A percentile compares a stretch with the other conserved stretches of the same genome.
Conservation (phyloP, 768 basidiomycete species). For the Rhodotorula babjevae region DNA sequence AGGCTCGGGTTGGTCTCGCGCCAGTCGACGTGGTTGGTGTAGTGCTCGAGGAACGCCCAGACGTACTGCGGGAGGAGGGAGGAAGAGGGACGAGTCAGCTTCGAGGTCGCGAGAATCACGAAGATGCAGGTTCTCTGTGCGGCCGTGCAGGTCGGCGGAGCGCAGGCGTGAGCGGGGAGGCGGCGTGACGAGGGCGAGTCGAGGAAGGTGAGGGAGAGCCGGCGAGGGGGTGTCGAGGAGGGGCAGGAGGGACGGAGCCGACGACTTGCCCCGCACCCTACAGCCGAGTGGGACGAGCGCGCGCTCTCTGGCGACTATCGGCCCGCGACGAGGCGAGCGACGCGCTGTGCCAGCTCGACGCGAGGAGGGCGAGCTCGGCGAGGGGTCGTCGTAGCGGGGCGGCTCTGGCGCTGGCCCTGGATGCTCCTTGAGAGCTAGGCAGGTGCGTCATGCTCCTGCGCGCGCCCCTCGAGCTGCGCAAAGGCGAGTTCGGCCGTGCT, state of each 20-base stretch:
- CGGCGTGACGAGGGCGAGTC: too few species aligned
- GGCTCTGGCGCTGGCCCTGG: too few species aligned
- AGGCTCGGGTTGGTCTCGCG: neutral
- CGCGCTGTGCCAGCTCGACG: neutral
- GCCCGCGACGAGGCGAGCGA: too few species aligned
- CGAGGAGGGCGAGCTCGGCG: neutral
- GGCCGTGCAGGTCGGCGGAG: too few species aligned
- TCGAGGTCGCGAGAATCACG: neutral
- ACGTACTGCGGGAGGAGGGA: slow-evolving; percentile 16
- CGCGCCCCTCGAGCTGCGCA: too few species aligned
- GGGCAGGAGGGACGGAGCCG: too few species aligned
- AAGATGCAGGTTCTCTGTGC: too few species aligned
- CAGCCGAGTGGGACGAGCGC: neutral
- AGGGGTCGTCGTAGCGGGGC: neutral
- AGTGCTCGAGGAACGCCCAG: slow-evolving; percentile 21
- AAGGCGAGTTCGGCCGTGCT: neutral
- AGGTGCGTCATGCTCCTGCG: neutral
- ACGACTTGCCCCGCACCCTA: neutral
- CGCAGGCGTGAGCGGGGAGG: too few species aligned
- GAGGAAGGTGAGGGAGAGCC: too few species aligned
- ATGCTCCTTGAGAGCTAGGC: neutral
- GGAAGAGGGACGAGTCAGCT: neutral
- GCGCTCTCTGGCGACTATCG: neutral
- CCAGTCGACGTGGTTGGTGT: slow-evolving; percentile 22
- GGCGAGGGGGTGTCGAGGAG: too few species aligned